Base-by-base conservation (phyloP, 2,329 filamentous ascomycete genomes). In the Pseudogymnoascus sp. region DNA sequence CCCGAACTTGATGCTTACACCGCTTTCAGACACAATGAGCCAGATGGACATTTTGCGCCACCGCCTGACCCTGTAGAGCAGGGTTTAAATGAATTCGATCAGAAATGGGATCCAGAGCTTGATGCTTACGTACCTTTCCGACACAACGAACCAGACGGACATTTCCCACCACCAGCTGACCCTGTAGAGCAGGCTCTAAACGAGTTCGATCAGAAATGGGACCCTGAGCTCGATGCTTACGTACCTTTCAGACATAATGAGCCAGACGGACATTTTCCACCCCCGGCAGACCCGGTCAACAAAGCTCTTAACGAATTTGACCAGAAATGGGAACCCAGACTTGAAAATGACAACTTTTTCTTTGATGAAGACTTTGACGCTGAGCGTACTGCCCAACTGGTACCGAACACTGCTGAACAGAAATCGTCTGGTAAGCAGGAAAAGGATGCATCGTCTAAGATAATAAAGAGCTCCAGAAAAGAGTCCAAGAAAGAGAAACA, bases 21-120 rank as follows among this genome's bases (percentile, higher is more conserved):
- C 26, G 73, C 75, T 0, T 64, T 71, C n/a, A 66, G 65, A 26
- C 51, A 66, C 8, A 67, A 74, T 8, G 74, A 76, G 64, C 72
- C 72, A 1, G 72, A 80, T 65, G 78, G 78, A 26, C 74, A 76
- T 39, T 68, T 61, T 11, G 37, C 34, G 12, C 39, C 18, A 68
- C n/a, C 65, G 69, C 42, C 54, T 26, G 11, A 26, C 21, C 26
- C 23, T 36, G 54, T 61, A 12, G 54, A 29, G n/a, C 54, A 61
- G 36, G 54, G n/a, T 61, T 34, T 63, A 12, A 42, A 39, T n/a
- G 62, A 63, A 39, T 61, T 62, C 7, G 61, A 59, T 34, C 8
- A 14, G 31, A 63, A 63, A 45, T 31, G 39, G 54, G 40, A 59
- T 11, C 40, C 29, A 3, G 54, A 64, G n/a, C 18, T 39, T 31